Evolutionary conservation across 768 basidiomycete genomes (phyloP), one percentile per base, ranked within the genome.

Genomic region (Boletus barrowsii): DNA sequence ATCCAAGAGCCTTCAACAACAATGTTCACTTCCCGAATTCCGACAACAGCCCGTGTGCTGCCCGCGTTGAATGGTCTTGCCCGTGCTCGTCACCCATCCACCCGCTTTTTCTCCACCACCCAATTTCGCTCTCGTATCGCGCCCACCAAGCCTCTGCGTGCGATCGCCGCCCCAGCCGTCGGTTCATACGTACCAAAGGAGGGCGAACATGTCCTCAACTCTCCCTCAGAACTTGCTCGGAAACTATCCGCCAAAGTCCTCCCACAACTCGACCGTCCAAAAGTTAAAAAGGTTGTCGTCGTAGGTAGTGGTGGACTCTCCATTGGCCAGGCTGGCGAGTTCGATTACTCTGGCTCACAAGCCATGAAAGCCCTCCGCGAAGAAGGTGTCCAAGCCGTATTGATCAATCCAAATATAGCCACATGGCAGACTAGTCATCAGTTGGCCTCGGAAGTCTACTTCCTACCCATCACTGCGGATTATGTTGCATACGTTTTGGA

Each of bases 381-480:
- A 72, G 93, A 95, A 70, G 95, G 95, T 49, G 87, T 99, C 48
- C 82, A 90, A 52, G 91, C 93, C 32, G 86, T 99, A 58, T 86
- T 99, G 59, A 93, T 99, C 72, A 99, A 98, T 72, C 97, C 97
- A 44, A 98, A 99, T 69, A 98, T 98, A 60, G 96, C 97, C 41
- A 98, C 97, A 30, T 98, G 96, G 88, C 97, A 99, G 74, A 98
- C 97, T 1, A 98, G 95, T 9, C 97, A 99, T 69, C 87, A 98
- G 70, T 80, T 99, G 59, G 97, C 97, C 29, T 88, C 88, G 2
- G 92, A 98, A 70, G 93, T 98, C 62, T 99, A 98, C 76, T 99
- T 98, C 76, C 74, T 99, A 35, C 97, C 97, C 44, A 84, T 99
- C 65, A 98, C 97, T 0, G 75, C 91, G 48, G 97, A 98, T 72